Base-by-base conservation (phyloP, 306 rosid genomes). In the Sicyos edulis region DNA sequence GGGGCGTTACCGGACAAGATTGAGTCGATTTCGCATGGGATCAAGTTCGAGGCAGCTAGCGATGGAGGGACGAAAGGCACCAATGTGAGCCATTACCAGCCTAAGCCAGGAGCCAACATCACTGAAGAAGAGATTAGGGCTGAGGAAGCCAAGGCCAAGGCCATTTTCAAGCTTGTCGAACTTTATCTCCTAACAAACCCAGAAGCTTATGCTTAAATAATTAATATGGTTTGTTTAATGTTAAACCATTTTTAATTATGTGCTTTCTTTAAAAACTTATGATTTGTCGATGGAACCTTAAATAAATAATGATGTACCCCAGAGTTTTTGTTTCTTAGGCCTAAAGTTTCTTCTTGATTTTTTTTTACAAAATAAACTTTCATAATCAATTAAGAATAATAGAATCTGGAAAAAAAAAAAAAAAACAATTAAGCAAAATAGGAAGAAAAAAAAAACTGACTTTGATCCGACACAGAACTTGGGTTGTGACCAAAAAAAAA, bases 121-220 rank as follows among this genome's bases (percentile, higher is more conserved):
- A 29, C 66, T 29, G 45, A 60, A 29, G 45, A 29, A 60, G 44
- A 24, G 66, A 29, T 60, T 14, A 60, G 8, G 45, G 66, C 6
- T 6, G 66, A 60, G 5, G 66, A 60, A 29, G 66, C 45, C 16
- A 60, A 60, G 45, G 66, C 45, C 19, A 60, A 60, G 66, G 66
- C 9, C 42, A 7, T 60, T 60, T 60, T 60, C 66, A 60, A 60
- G 20, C 3, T 29, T 6, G 10, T 60, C 6, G 66, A 60, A 60
- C 45, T 37, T 8, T 60, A 60, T 60, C 66, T 60, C 44, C 42
- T 12, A 14, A 13, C 66, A 29, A 60, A 60, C 45, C 66, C 45
- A 13, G 3, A 51, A 51, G 19, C 55, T 17, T 51, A 51, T 51
- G 55, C 55, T 15, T 16, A 51, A 15, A 51, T 40, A 6, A 32